A percentile compares a stretch with the other conserved stretches of the same genome.
Conservation (phyloP, 306 rosid genomes). For the Medicago lupulina region DNA sequence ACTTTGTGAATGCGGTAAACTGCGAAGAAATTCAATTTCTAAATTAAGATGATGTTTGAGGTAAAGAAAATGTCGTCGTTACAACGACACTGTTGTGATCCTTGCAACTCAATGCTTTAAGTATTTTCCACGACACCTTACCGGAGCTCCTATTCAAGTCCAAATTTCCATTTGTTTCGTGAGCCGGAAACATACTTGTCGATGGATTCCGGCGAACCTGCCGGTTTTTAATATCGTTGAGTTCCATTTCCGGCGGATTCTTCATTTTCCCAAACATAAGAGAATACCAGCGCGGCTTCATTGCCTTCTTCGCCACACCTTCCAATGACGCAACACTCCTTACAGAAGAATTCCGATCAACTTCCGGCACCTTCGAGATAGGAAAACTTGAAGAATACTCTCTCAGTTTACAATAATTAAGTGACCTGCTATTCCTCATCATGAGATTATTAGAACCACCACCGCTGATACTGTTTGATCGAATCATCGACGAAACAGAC, state of each 20-base stretch:
- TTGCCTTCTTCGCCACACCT: conserved; percentile 34
- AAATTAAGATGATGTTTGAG: conserved; percentile 42
- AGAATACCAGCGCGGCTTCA: conserved; percentile 71
- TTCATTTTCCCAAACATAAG: conserved; percentile 72
- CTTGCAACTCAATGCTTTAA: conserved; percentile 82
- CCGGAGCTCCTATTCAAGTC: conserved; percentile 57
- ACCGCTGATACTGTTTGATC: conserved; percentile 50
- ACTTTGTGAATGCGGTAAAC: too few relatives aligned
- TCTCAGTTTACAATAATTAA: conserved; percentile 55
- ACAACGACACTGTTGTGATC: conserved; percentile 69
- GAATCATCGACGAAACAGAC: conserved; percentile 56
- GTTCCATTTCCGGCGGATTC: conserved; percentile 83
- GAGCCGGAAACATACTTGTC: conserved; percentile 42
- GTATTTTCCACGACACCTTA: conserved; percentile 76
- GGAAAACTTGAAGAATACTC: conserved; percentile 39
- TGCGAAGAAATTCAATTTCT: too few relatives aligned
- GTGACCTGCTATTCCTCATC: conserved; percentile 63
- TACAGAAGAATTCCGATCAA: conserved; percentile 48
- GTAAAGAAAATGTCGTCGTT: conserved; percentile 61
- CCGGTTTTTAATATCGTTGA: conserved; percentile 72
- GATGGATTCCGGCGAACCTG: conserved; percentile 64
- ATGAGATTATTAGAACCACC: conserved; percentile 14
- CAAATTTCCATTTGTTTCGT: conserved; percentile 39
- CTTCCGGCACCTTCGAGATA: conserved; percentile 41
- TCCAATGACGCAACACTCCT: conserved; percentile 45